Conservation (phyloP, 2,329 filamentous ascomycete genomes). For the Grosmannia penicillata region DNA sequence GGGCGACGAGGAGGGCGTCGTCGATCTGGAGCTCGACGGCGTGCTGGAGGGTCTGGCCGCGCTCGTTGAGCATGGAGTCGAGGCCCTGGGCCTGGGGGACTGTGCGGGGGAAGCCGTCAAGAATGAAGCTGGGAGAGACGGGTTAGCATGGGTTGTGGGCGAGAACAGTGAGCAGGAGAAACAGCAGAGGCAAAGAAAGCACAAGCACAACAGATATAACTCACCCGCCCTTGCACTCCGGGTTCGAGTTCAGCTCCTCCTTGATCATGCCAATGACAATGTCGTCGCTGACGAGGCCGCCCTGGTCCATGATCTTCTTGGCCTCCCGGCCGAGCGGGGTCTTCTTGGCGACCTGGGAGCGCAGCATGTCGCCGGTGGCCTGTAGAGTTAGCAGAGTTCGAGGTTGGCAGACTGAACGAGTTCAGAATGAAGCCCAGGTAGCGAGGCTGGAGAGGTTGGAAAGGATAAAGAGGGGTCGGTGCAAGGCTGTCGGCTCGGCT, state of each 20-base stretch:
- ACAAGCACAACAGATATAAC: conserved; percentile 10
- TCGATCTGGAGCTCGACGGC: conserved; percentile 95
- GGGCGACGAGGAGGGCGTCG: conserved; percentile 80
- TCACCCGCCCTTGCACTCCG: conserved; percentile 93
- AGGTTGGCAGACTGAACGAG: too few relatives aligned
- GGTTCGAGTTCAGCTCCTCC: conserved; percentile 85
- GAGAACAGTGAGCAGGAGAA: neutral
- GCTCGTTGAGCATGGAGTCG: conserved; percentile 72
- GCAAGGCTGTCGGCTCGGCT: too few relatives aligned
- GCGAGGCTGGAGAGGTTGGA: too few relatives aligned
- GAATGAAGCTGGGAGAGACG: conserved; percentile 63
- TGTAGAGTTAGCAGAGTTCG: conserved; percentile 27
- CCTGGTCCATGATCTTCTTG: conserved; percentile 99
- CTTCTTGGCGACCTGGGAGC: conserved; percentile 96
- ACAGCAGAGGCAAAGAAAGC: neutral
- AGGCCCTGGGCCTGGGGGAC: conserved; percentile 90
- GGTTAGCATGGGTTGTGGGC: neutral
- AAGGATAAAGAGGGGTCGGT: conserved; percentile 18
- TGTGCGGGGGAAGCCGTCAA: conserved; percentile 95
- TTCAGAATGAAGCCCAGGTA: too few relatives aligned
- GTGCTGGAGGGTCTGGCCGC: conserved; percentile 78
- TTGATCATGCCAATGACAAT: conserved; percentile 99
- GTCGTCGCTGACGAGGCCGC: conserved; percentile 92
- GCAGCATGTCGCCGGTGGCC: conserved; percentile 98
- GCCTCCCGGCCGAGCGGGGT: conserved; percentile 86